Conservation (phyloP, 108 stramenopile genomes). For the Fragilariopsis cylindrus region DNA sequence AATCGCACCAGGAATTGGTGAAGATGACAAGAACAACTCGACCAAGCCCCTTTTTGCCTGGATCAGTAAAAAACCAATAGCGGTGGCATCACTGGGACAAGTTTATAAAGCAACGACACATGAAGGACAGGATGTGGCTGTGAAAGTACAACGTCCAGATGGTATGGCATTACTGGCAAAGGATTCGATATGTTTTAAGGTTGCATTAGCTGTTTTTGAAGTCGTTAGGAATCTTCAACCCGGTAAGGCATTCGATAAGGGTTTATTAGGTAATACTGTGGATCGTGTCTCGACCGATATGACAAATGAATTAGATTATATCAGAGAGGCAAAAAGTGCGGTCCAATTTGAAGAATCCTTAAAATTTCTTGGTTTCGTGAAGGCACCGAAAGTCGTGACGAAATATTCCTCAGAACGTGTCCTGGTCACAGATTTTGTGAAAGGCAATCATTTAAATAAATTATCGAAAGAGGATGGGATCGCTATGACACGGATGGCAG, state of each 20-base stretch:
- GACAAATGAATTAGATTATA: conserved; percentile 23
- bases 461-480: conserved; percentile 6
- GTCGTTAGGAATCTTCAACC: neutral
- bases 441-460: conserved; percentile 9
- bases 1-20: neutral
- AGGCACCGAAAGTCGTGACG: conserved; percentile 11
- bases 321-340: conserved; percentile 21
- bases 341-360: neutral
- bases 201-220: neutral
- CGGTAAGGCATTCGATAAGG: neutral
- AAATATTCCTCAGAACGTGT: neutral
- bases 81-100: conserved; percentile 88
- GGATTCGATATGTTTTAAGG: conserved; percentile 57
- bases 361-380: conserved; percentile 14
- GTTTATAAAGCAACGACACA: conserved; percentile 68
- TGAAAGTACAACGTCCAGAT: conserved; percentile 84
- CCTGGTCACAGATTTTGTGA: conserved; percentile 22
- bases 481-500: conserved; percentile 24
- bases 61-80: conserved; percentile 72
- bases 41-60: conserved; percentile 31
- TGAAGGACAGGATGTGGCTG: conserved; percentile 50
- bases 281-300: conserved; percentile 19
- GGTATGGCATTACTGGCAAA: conserved; percentile 64
- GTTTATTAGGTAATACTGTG: conserved; percentile 11
- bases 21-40: neutral